These are phyloP conservation scores for Pythium chondricola DNA, from an alignment of 352 stramenopile genomes.

Conservation along the genomic window DNA sequence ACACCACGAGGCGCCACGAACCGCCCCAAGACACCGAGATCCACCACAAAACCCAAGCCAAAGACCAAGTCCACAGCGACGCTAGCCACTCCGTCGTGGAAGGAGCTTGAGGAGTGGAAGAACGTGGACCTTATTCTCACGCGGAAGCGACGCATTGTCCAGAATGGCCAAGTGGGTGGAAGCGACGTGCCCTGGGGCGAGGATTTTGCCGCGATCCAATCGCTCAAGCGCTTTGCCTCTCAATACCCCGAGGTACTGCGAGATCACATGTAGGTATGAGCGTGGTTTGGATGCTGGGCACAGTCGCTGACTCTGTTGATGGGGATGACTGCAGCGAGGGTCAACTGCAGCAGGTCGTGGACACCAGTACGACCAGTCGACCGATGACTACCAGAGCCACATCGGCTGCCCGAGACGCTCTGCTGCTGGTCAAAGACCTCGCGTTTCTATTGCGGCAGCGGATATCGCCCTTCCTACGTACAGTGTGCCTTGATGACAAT, in stretches of 20 bases:
- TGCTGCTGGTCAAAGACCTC: slow-evolving; percentile 51
- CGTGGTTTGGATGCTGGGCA: no score
- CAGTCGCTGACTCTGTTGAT: background rate
- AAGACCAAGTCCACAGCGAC: background rate
- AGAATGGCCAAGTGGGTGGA: slow-evolving; percentile 32
- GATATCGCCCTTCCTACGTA: slow-evolving; percentile 45
- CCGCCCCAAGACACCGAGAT: background rate
- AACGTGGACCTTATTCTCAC: slow-evolving; percentile 53
- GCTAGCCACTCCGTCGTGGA: slow-evolving; percentile 14
- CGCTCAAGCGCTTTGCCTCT: slow-evolving; percentile 47
- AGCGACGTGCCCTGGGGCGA: slow-evolving; percentile 49
- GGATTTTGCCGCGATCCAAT: slow-evolving; percentile 56
- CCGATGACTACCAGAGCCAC: slow-evolving; percentile 4
- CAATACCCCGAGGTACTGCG: slow-evolving; percentile 48
- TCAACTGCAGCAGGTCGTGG: slow-evolving; percentile 14
- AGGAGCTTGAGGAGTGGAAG: slow-evolving; percentile 50
- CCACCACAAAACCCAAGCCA: slow-evolving; percentile 2
- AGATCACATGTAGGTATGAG: slow-evolving; percentile 47
- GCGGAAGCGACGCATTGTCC: slow-evolving; percentile 40
- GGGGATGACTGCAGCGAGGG: slow-evolving; percentile 3
- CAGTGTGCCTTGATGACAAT: no score
- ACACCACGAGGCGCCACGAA: background rate
- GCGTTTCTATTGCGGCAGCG: slow-evolving; percentile 46
- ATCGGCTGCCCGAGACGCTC: slow-evolving; percentile 24
- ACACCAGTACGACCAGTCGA: background rate